Base-by-base conservation (phyloP, 495 filamentous ascomycete species). In the Pyrenula aspistea region DNA sequence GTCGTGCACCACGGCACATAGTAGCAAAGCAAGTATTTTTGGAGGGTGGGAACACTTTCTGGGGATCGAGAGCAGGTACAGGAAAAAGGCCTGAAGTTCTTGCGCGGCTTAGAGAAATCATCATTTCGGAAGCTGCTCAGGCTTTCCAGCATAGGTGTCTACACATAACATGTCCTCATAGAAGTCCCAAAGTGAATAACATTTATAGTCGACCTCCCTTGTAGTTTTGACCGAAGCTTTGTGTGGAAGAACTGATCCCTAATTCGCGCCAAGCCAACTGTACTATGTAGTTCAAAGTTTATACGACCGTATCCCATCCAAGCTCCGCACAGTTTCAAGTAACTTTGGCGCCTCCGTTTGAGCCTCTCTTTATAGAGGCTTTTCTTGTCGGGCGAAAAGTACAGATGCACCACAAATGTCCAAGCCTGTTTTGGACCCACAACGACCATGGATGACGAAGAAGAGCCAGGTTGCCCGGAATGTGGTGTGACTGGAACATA, bases 401-500 rank as follows among this genome's bases (percentile, higher is more conserved):
- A 42, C 31, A 15, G 31, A 42, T 42, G 31, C 15, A 15, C 15
- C 31, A 42, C 4, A 42, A 4, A 4, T 42, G 15, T 15, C 31
- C 31, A 42, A 42, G 15, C 8, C 31, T 15, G 15, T 42, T 42
- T 15, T 15, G 4, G 15, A 42, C 8, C 31, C 15, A 8, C 31
- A 42, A 42, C 31, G 31, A 42, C 15, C 31, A 42, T 42, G 31
- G 31, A 42, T 42, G 31, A 42, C 15, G 31, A 42, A 42, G 31
- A 15, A 42, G 31, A 4, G 31, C 4, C 4, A 8, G 8, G 63
- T 22, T 78, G 74, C 61, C 67, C 74, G 55, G 71, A 78, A 51
- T 81, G 78, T 56, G 68, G 71, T 22, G 70, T 74, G 11, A 66
- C 68, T 42, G 61, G 69, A 25, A 80, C 72, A 67, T 77, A 79